Percentiles rank a stretch among this genome's conserved stretches.
Conservation (phyloP, 1,284 basidiomycete species). For the Malassezia japonica region DNA sequence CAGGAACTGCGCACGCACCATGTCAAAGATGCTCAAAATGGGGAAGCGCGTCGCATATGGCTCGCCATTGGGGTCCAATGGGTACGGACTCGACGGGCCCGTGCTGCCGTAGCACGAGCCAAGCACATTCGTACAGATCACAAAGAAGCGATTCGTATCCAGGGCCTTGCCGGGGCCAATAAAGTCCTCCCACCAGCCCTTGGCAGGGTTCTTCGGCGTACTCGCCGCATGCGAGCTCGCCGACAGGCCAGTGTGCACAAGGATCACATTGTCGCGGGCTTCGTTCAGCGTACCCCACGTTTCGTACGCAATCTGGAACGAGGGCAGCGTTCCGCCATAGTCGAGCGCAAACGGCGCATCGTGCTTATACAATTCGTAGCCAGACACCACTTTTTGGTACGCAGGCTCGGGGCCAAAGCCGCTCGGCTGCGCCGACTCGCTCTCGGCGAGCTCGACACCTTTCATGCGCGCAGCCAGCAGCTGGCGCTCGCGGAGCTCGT, state of each 20-base stretch:
- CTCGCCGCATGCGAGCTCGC: conserved; percentile 92
- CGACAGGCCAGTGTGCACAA: conserved; percentile 91
- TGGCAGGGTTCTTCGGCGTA: conserved; percentile 64
- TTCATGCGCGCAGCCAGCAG: conserved; percentile 15
- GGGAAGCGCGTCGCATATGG: conserved; percentile 83
- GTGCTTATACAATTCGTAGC: conserved; percentile 49
- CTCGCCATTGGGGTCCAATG: conserved; percentile 53
- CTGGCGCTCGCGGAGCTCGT: conserved; percentile 34
- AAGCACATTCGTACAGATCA: conserved; percentile 93
- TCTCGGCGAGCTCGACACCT: not conserved
- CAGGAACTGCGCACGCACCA: conserved; percentile 80
- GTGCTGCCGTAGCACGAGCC: conserved; percentile 96
- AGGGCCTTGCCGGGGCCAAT: conserved; percentile 81
- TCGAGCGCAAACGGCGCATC: conserved; percentile 64
- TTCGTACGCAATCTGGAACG: conserved; percentile 85
- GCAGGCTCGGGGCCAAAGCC: conserved; percentile 49
- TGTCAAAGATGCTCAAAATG: conserved; percentile 85
- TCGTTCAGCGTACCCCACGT: conserved; percentile 86
- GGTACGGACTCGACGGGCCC: conserved; percentile 73
- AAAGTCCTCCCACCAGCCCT: conserved; percentile 98
- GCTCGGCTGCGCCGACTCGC: not conserved
- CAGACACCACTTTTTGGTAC: conserved; percentile 50
- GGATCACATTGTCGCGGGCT: conserved; percentile 72
- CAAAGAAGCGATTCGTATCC: conserved; percentile 83
- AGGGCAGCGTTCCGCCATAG: conserved; percentile 59